Evolutionary conservation across 768 basidiomycete species (phyloP), one percentile per base, ranked within the genome.

Genomic region (Termitomyces bulborhizus): DNA sequence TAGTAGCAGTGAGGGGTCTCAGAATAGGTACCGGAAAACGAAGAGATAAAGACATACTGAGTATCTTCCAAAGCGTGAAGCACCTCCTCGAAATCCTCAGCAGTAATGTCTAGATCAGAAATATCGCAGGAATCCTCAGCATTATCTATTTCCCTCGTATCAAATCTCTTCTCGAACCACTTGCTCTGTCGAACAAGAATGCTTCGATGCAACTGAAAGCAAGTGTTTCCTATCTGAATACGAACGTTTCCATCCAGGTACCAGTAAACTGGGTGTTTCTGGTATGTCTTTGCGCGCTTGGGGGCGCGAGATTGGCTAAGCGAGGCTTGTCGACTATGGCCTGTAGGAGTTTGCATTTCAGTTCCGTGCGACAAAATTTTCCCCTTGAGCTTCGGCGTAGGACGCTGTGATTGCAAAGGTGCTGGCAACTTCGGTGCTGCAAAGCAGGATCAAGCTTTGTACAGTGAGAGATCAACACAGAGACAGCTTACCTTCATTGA

Each of bases 51-150:
- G 48, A 58, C 69, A 5, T 58, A 75, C 73, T 71, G 63, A 1
- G 66, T 65, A 21, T 67, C 62, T 21, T 75, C 72, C 31, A 70
- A 51, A 12, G 65, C 67, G 11, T 57, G 54, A 40, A 76, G 56
- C 27, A 74, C 57, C 12, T 56, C 59, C 52, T 60, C 66, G 43
- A 76, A 75, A 51, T 76, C 74, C 6, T 65, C 53, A 24, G 63
- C 64, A 6, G 39, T 29, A 8, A 61, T 40, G 3, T 44, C 61
- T 2, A 42, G 24, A 13, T 41, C 27, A 26, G 51, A 54, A 7
- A 62, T 31, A 24, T 57, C 36, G 45, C 55, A 57, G 6, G 46
- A 27, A 8, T 55, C 31, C 32, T 40, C 34, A 13, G 24, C n/a
- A 27, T 37, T 18, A 34, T 53, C 52, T 9, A 37, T 16, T 39